phyloP scores from a whole-genome alignment of 257 asterid species.

The Petunia axillaris region DNA sequence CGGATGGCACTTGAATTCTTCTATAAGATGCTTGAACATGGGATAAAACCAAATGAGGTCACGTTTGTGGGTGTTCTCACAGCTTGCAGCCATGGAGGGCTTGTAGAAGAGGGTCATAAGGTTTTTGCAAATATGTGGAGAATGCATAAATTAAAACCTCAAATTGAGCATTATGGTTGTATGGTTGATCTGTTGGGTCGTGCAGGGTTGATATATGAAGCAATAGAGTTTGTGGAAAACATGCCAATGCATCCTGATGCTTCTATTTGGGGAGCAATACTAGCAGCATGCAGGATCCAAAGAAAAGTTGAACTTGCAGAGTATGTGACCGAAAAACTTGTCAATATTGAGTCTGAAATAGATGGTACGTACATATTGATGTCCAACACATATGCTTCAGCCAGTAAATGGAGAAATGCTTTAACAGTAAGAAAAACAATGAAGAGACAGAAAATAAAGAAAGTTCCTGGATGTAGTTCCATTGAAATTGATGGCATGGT shows the following conservation, averaged over 20 bases:
- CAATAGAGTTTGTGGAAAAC: slow-evolving; percentile 32
- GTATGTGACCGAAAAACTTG: slow-evolving; percentile 33
- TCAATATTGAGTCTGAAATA: slow-evolving; percentile 29
- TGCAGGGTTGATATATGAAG: slow-evolving; percentile 39
- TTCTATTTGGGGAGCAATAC: slow-evolving; percentile 38
- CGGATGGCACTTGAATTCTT: slow-evolving; percentile 35
- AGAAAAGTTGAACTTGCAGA: slow-evolving; percentile 42
- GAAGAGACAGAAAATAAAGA: slow-evolving; percentile 38
- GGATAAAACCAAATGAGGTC: slow-evolving; percentile 43
- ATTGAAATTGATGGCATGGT: slow-evolving; percentile 48
- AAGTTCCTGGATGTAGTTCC: slow-evolving; percentile 49
- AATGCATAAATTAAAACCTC: slow-evolving; percentile 39
- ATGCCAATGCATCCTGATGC: slow-evolving; percentile 44
- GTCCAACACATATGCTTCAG: slow-evolving; percentile 48
- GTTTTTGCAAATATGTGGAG: slow-evolving; percentile 38
- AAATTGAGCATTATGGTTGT: slow-evolving; percentile 45
- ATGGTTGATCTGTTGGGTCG: slow-evolving; percentile 47
- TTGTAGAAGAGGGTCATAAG: slow-evolving; percentile 38
- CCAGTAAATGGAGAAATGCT: slow-evolving; percentile 39
- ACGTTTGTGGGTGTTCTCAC: slow-evolving; percentile 42
- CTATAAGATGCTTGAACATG: slow-evolving; percentile 37
- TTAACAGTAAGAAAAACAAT: slow-evolving; percentile 31
- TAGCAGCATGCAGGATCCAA: slow-evolving; percentile 45
- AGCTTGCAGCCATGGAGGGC: slow-evolving; percentile 47
- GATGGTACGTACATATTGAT: slow-evolving; percentile 39